Conservation (phyloP, 2,329 filamentous ascomycete genomes). For the Diaporthe eres region DNA sequence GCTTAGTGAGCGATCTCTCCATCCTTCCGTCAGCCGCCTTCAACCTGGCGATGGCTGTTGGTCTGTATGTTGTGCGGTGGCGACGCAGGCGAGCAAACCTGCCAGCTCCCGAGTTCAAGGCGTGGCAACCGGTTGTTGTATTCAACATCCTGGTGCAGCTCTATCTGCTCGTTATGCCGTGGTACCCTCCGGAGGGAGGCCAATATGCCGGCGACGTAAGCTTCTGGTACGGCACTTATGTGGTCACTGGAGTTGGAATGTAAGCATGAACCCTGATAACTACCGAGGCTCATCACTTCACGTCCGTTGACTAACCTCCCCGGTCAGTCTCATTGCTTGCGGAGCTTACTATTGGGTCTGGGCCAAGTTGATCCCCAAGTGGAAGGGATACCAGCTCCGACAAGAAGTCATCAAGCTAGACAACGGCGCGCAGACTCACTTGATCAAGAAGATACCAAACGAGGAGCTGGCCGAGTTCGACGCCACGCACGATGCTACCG, state of each 20-base stretch:
- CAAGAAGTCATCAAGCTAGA: conserved; percentile 49
- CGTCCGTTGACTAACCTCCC: background rate
- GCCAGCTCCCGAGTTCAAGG: conserved; percentile 65
- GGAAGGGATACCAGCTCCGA: conserved; percentile 33
- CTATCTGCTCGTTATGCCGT: conserved; percentile 78
- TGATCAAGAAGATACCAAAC: conserved; percentile 62
- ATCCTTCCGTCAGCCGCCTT: conserved; percentile 73
- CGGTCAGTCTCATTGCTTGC: conserved; percentile 53
- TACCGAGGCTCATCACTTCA: background rate
- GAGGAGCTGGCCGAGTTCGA: conserved; percentile 61
- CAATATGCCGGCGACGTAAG: conserved; percentile 74
- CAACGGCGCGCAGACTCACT: conserved; percentile 60
- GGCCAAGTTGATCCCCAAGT: conserved; percentile 29
- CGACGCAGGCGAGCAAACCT: conserved; percentile 66
- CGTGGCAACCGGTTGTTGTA: conserved; percentile 70
- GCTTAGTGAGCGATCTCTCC: conserved; percentile 69
- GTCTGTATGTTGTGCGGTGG: conserved; percentile 70
- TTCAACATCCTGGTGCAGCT: conserved; percentile 73
- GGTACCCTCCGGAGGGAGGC: conserved; percentile 76
- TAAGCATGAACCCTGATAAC: conserved; percentile 54
- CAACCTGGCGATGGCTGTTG: conserved; percentile 67
- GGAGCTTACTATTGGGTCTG: conserved; percentile 64
- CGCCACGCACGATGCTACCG: conserved; percentile 48
- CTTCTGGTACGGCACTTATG: conserved; percentile 82
- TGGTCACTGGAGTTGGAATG: conserved; percentile 74